Evolutionary conservation across 192 early-diverging fungal genomes (phyloP).

Genomic region (Entomortierella parvispora): DNA sequence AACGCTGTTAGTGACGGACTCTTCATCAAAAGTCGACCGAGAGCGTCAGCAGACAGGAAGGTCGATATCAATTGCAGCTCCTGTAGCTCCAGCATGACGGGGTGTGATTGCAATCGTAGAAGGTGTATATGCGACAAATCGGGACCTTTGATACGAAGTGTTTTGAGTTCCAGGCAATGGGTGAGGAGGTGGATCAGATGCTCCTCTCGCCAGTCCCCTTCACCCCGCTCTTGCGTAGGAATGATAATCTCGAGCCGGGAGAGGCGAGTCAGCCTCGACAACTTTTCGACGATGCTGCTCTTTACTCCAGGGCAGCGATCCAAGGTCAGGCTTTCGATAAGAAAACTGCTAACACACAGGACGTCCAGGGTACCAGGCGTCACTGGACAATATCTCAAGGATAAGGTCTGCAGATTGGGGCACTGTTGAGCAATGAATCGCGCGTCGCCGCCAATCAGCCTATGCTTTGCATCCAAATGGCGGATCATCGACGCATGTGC

Average conservation of each 20-base stretch:
- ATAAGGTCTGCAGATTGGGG: conserved; percentile 13
- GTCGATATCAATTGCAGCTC: conserved; percentile 24
- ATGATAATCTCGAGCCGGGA: conserved; percentile 17
- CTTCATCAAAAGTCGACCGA: conserved; percentile 20
- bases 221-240: conserved; percentile 34
- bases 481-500: conserved; percentile 30
- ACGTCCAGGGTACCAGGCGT: conserved; percentile 31
- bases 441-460: conserved; percentile 34
- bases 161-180: conserved; percentile 6
- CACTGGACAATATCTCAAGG: conserved; percentile 11
- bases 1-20: conserved; percentile 8
- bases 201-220: conserved; percentile 44
- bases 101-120: not conserved
- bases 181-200: conserved; percentile 25
- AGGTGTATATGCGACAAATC: conserved; percentile 44
- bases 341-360: conserved; percentile 26
- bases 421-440: conserved; percentile 48
- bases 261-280: conserved; percentile 15
- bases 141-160: conserved; percentile 25
- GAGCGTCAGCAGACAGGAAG: conserved; percentile 29
- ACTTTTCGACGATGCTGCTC: conserved; percentile 22
- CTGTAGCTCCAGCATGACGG: not conserved
- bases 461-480: conserved; percentile 22
- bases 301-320: conserved; percentile 37
- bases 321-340: conserved; percentile 13